A percentile compares a stretch with the other conserved stretches of the same genome.
Evolutionary conservation across 805 yeast species (phyloP).

Genomic region (Kodamaea laetipori): DNA sequence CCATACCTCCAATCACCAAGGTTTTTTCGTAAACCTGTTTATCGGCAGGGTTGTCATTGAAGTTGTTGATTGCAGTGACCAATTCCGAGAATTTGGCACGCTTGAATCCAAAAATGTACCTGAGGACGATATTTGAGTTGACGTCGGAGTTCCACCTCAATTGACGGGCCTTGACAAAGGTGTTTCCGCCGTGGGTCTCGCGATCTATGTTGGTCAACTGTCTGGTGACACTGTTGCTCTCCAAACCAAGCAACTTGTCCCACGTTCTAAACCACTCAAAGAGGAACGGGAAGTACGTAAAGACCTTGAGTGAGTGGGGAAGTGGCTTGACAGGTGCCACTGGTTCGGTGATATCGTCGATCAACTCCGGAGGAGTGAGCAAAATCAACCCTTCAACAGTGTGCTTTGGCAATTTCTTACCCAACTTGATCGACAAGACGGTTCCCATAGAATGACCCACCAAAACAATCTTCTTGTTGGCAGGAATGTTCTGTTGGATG

Average conservation of each 20-base stretch:
- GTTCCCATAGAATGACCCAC: constrained; percentile 81
- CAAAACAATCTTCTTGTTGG: constrained; percentile 45
- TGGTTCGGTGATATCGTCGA: constrained; percentile 24
- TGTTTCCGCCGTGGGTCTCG: constrained; percentile 20
- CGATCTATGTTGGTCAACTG: constrained; percentile 37
- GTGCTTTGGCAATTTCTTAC: constrained; percentile 33
- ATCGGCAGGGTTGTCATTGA: constrained; percentile 36
- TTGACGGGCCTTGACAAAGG: constrained; percentile 54
- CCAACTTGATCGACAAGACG: constrained; percentile 51
- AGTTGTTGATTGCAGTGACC: constrained; percentile 36
- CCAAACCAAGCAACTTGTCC: constrained; percentile 65
- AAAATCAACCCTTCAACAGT: constrained; percentile 51
- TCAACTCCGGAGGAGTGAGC: constrained; percentile 50
- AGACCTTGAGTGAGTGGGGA: constrained; percentile 25
- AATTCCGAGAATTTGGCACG: constrained; percentile 49
- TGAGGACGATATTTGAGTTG: constrained; percentile 53
- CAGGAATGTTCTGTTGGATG: constrained; percentile 40
- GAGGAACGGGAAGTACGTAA: constrained; percentile 43
- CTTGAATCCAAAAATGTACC: constrained; percentile 53
- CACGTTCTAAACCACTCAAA: constrained; percentile 57
- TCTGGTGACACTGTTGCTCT: constrained; percentile 60
- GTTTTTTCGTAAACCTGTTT: constrained; percentile 42
- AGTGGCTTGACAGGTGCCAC: background rate
- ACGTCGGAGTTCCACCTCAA: constrained; percentile 72
- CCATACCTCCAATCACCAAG: constrained; percentile 58